These are phyloP conservation scores for Ogataea glucozyma DNA, from an alignment of 805 yeast genomes.

Conservation along the genomic window DNA sequence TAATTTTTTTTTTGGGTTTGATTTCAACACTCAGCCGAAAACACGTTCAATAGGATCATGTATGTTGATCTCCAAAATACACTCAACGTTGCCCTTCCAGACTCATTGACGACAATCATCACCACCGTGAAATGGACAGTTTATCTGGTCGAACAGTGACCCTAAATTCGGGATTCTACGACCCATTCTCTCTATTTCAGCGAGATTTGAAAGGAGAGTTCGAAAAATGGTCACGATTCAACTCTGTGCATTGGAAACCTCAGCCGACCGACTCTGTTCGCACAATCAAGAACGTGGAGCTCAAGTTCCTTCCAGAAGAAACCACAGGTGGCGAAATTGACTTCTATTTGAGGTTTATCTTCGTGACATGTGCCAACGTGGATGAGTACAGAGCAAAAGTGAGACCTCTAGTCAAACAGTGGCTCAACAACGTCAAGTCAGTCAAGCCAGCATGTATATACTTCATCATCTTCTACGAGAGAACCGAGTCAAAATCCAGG, in stretches of 20 bases:
- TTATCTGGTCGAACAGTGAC: constrained; percentile 13
- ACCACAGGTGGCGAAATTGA: constrained; percentile 34
- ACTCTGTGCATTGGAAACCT: constrained; percentile 70
- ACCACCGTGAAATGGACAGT: constrained; percentile 4
- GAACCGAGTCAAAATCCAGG: constrained; percentile 23
- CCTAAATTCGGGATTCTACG: constrained; percentile 60
- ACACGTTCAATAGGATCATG: background rate
- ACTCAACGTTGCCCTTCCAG: background rate
- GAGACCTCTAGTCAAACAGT: constrained; percentile 77
- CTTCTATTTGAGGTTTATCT: constrained; percentile 60
- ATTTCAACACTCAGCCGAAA: background rate
- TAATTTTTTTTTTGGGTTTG: background rate
- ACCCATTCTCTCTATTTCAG: constrained; percentile 65
- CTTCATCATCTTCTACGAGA: constrained; percentile 55
- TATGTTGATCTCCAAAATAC: background rate
- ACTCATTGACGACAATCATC: background rate
- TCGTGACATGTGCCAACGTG: constrained; percentile 62
- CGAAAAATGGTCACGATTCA: constrained; percentile 50
- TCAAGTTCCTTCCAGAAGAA: constrained; percentile 58
- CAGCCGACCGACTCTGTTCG: constrained; percentile 53
- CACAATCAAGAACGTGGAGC: constrained; percentile 60
- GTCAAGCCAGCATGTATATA: constrained; percentile 53
- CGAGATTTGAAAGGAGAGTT: constrained; percentile 44
- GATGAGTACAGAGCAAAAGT: constrained; percentile 80
- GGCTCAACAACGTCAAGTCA: constrained; percentile 56